Percentiles rank a stretch among this genome's conserved stretches.
Evolutionary conservation across 306 rosid genomes (phyloP).

Genomic region (Albizia julibrissin): DNA sequence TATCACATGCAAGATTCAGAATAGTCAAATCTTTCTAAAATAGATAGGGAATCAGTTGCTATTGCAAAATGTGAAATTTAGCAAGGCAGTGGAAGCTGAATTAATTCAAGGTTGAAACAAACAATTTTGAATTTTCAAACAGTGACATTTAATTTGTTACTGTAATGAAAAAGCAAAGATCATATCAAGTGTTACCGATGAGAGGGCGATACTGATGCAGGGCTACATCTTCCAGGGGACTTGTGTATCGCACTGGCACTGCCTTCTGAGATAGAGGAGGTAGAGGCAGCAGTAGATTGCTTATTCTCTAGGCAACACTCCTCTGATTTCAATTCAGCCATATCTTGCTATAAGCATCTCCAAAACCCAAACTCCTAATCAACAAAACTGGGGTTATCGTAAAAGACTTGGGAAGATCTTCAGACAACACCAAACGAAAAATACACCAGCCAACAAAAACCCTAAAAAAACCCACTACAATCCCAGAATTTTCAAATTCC

Average conservation of each 20-base stretch:
- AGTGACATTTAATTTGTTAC: conserved; percentile 7
- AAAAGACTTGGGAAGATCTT: conserved; percentile 30
- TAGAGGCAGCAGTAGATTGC: conserved; percentile 76
- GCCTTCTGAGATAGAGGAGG: conserved; percentile 84
- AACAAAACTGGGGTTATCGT: conserved; percentile 24
- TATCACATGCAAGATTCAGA: conserved; percentile 18
- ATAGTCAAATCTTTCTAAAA: background rate
- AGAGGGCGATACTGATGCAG: conserved; percentile 63
- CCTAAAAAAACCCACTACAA: conserved; percentile 35
- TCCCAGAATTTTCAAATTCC: conserved; percentile 36
- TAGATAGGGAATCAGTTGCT: conserved; percentile 1
- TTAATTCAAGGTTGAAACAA: background rate
- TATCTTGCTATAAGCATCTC: conserved; percentile 55
- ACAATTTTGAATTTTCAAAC: conserved; percentile 7
- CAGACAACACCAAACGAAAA: conserved; percentile 4
- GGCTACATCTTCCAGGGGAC: conserved; percentile 74
- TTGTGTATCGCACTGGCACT: conserved; percentile 68
- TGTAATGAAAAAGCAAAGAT: conserved; percentile 24
- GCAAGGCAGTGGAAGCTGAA: conserved; percentile 1
- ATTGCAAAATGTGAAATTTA: conserved; percentile 26
- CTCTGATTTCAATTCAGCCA: conserved; percentile 69
- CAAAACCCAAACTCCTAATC: conserved; percentile 57
- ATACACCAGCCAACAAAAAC: conserved; percentile 39
- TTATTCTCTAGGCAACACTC: conserved; percentile 91
- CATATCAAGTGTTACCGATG: conserved; percentile 57